These are phyloP conservation scores for Boletus patriciae DNA, from an alignment of 768 basidiomycete species.

Conservation along the genomic window DNA sequence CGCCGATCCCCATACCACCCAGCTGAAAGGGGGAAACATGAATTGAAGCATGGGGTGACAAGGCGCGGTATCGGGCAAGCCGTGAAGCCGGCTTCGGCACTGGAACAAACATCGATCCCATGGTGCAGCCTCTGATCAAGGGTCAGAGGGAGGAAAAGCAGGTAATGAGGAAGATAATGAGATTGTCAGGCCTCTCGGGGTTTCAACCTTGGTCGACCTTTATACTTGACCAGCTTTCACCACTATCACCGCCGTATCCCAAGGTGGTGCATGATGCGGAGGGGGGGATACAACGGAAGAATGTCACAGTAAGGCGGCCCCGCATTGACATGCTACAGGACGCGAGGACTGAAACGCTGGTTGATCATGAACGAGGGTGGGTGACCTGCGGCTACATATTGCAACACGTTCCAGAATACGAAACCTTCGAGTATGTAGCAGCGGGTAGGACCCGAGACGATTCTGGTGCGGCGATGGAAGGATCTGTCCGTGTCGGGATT, in stretches of 20 bases:
- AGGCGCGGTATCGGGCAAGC: slow-evolving; percentile 35
- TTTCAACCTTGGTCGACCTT: background rate
- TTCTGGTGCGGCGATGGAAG: background rate
- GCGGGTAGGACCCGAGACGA: background rate
- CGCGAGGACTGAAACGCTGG: no score
- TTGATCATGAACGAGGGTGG: no score
- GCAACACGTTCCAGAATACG: no score
- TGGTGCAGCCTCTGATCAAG: background rate
- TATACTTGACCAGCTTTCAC: background rate
- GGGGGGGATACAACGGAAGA: background rate
- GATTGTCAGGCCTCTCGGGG: background rate
- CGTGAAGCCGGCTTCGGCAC: slow-evolving; percentile 7
- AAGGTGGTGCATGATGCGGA: background rate
- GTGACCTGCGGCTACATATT: no score
- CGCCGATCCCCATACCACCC: slow-evolving; percentile 47
- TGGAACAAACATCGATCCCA: background rate
- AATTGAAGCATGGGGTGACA: slow-evolving; percentile 39
- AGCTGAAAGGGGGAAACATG: slow-evolving; percentile 45
- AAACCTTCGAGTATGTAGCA: background rate
- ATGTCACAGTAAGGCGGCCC: background rate
- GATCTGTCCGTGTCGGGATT: no score
- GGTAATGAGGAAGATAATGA: no score
- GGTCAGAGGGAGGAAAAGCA: background rate
- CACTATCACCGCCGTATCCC: background rate
- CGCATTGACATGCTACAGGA: no score